Evolutionary conservation across 768 basidiomycete species (phyloP).

Genomic region (Termitomyces sp.): DNA sequence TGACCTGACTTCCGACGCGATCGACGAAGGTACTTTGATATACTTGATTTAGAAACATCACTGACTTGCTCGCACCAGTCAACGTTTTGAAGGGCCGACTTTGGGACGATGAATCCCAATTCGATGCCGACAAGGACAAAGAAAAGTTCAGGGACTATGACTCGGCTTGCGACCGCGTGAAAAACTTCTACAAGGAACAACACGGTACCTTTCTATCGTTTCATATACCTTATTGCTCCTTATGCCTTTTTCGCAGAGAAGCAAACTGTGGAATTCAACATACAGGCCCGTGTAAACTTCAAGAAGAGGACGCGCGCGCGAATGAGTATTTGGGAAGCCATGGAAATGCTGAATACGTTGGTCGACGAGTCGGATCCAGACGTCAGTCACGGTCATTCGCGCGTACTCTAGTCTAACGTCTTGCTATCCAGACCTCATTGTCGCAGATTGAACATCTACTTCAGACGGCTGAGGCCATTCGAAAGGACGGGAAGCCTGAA

Average conservation of each 20-base stretch:
- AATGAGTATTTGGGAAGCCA: conserved; percentile 88
- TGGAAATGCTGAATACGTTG: conserved; percentile 82
- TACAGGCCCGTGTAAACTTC: conserved; percentile 73
- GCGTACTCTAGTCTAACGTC: neutral
- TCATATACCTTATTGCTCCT: neutral
- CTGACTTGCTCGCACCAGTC: conserved; percentile 30
- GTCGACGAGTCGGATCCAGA: conserved; percentile 92
- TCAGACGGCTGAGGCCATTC: conserved; percentile 89
- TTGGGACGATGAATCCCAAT: conserved; percentile 41
- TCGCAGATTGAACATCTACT: conserved; percentile 64
- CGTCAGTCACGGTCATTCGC: conserved; percentile 33
- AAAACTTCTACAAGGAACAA: conserved; percentile 15
- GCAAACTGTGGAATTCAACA: conserved; percentile 84
- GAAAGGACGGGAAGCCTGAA: conserved; percentile 81
- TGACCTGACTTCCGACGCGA: conserved; percentile 10
- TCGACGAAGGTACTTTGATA: conserved; percentile 9
- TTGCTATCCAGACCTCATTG: neutral
- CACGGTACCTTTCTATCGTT: conserved; percentile 5
- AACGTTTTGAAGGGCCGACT: conserved; percentile 51
- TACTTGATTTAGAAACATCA: neutral
- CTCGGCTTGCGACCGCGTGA: conserved; percentile 13
- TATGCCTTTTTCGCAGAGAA: conserved; percentile 48
- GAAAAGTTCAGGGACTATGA: conserved; percentile 50
- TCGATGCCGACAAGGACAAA: conserved; percentile 56
- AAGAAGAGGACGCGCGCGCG: conserved; percentile 60